Evolutionary conservation across 2,329 filamentous ascomycete genomes (phyloP), one percentile per base, ranked within the genome.

Genomic region (Phyllosticta citribraziliensis): DNA sequence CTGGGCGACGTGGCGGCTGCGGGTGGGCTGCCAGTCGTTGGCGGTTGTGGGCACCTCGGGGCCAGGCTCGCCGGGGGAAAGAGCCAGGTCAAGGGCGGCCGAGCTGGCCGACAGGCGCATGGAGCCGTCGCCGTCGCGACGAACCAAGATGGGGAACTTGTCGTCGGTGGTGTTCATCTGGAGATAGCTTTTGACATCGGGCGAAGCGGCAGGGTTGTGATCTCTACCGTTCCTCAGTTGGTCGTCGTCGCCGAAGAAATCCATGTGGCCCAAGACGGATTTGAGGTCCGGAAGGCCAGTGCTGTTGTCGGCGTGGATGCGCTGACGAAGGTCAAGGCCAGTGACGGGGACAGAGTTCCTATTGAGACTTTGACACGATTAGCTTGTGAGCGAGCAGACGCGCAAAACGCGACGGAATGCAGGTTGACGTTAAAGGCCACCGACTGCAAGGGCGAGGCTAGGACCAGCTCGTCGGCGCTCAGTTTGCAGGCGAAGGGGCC

Each of bases 321-420:
- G 85, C 67, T 85, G 76, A 64, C 87, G 83, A 66, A 81, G 85
- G 66, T 87, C 84, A 66, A 86, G 84, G 63, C 83, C 82, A 55
- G 88, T 62, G 57, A 93, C 88, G 33, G 93, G 93, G 88, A 97
- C 92, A 4, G 93, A 97, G 75, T 96, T 96, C 65, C 93, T 88
- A 73, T 96, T 95, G 63, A 87, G 81, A 66, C 90, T 95, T 67
- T 67, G 65, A 62, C 61, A 64, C 63, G 62, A 62, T 70, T 63
- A 69, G 66, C 63, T 25, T 60, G 56, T 27, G 54, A 10, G 35
- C 60, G 64, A 62, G 61, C 63, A 56, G 62, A 65, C 62, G 64
- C 60, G 57, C 56, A 19, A 59, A 54, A 55, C 27, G 58, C 58
- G 62, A 53, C 33, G 60, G 62, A 63, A 65, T 66, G 64, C 65